Evolutionary conservation across 208 protist species (phyloP).

Genomic region (Leishmania aethiopica): DNA sequence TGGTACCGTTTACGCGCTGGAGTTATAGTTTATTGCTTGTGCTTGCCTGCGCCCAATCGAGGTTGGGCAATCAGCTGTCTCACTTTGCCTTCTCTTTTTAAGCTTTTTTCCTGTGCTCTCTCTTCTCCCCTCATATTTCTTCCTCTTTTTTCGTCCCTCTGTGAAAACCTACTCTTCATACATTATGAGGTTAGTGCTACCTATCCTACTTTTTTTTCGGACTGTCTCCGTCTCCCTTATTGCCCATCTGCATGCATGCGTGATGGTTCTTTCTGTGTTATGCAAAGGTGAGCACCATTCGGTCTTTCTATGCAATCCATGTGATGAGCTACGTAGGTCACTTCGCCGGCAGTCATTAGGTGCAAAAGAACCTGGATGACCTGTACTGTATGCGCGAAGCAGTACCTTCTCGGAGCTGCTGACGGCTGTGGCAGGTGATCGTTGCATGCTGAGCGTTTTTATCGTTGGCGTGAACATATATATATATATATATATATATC

Average conservation of each 20-base stretch:
- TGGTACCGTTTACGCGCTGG: not conserved
- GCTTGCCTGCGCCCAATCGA: not conserved
- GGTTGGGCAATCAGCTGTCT: not conserved
- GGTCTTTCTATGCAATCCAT: not conserved
- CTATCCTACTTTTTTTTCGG: conserved; percentile 12
- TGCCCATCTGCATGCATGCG: not conserved
- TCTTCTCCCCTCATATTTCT: conserved; percentile 8
- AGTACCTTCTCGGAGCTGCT: not conserved
- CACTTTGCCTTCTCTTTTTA: not conserved
- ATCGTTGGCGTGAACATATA: not conserved
- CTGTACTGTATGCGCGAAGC: not conserved
- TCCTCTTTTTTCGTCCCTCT: not conserved
- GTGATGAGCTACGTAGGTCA: no score
- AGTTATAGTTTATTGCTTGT: not conserved
- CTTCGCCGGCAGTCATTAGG: not conserved
- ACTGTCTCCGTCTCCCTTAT: conserved; percentile 7
- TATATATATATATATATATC: not conserved
- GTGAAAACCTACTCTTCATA: not conserved
- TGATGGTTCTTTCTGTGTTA: not conserved
- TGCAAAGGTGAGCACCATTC: not conserved
- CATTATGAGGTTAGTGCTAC: conserved; percentile 1
- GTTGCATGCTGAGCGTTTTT: not conserved
- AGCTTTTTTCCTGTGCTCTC: not conserved
- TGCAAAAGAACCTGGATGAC: not conserved
- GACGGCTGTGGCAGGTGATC: not conserved